These are phyloP conservation scores for Aspergillus fumigatus DNA, from an alignment of 2,329 filamentous ascomycete genomes.

Conservation along the genomic window DNA sequence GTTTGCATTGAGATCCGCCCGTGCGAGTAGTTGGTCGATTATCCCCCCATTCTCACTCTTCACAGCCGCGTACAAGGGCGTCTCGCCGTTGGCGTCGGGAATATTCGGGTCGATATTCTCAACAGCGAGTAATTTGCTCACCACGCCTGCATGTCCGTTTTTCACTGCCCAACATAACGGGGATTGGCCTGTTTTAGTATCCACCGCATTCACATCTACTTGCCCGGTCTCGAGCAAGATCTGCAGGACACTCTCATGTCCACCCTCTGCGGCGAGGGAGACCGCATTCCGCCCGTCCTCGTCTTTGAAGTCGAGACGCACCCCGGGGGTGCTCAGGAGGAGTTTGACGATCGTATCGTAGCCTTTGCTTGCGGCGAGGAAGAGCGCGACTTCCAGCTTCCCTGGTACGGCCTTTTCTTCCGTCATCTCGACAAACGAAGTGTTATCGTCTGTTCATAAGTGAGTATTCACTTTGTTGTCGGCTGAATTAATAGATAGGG, in stretches of 20 bases:
- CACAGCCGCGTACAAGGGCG: conserved; percentile 13
- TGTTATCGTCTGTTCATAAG: background rate
- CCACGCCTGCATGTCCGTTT: conserved; percentile 13
- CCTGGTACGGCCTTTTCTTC: background rate
- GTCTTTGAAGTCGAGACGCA: conserved; percentile 18
- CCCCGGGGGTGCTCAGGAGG: conserved; percentile 17
- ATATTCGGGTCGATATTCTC: conserved; percentile 14
- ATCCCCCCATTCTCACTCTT: conserved; percentile 9
- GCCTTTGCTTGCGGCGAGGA: conserved; percentile 19
- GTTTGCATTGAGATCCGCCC: conserved; percentile 11
- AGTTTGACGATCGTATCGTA: conserved; percentile 22
- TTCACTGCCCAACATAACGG: conserved; percentile 18
- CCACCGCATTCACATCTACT: conserved; percentile 12
- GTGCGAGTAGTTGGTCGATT: conserved; percentile 13
- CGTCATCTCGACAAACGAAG: background rate
- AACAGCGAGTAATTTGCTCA: conserved; percentile 10
- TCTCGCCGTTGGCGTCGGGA: conserved; percentile 9
- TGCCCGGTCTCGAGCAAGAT: conserved; percentile 15
- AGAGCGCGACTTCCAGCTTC: conserved; percentile 21
- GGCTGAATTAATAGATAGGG: background rate
- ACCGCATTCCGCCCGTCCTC: conserved; percentile 17
- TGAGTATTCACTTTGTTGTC: background rate
- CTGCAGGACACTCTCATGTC: conserved; percentile 17
- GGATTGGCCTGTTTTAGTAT: conserved; percentile 12
- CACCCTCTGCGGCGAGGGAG: conserved; percentile 19